Base-by-base conservation (phyloP, 2,329 filamentous ascomycete genomes). In the Aspergillus sp. region DNA sequence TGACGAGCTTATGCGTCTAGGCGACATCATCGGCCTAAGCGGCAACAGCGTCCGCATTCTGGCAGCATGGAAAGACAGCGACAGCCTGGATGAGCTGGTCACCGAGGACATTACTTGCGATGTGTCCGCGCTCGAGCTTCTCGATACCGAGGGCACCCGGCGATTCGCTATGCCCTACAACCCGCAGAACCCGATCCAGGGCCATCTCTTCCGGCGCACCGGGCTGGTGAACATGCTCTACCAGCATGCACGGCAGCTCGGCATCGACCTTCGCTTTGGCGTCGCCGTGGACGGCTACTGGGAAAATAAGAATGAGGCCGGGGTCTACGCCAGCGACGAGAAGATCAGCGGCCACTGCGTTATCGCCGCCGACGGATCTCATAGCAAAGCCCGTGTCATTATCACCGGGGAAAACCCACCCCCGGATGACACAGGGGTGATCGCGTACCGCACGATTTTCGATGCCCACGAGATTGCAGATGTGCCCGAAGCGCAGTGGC, bases 331-430 rank as follows among this genome's bases (percentile, higher is more conserved):
- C 6, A 16, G 50, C 20, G 50, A n/a, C 1, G n/a, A 49, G 16
- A 26, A 36, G 16, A 18, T 56, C 6, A 26, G 22, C 18, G 58
- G 49, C 7, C 54, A 60, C 42, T 56, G 54, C 20, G 58, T 60
- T 3, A 18, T 60, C 16, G 24, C 36, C 18, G 32, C 26, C 4
- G 58, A 60, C 20, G 58, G 58, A 6, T 31, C 56, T 14, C 49
- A 60, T 16, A 53, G 54, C 32, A 16, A n/a, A 18, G 49, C 50
- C 1, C 51, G 54, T 18, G 11, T 6, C 10, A 26, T 47, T 7
- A 29, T 59, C 24, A 52, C 18, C 9, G 54, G 42, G 14, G 16
- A 49, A 7, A 32, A 49, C 14, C 18, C 18, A 10, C 18, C 26
- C 4, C 29, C 26, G 16, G 31, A 22, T 10, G 16, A 18, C 14